These are phyloP conservation scores for Abelmoschus esculentus DNA, from an alignment of 345 rosid genomes.

Conservation along the genomic window DNA sequence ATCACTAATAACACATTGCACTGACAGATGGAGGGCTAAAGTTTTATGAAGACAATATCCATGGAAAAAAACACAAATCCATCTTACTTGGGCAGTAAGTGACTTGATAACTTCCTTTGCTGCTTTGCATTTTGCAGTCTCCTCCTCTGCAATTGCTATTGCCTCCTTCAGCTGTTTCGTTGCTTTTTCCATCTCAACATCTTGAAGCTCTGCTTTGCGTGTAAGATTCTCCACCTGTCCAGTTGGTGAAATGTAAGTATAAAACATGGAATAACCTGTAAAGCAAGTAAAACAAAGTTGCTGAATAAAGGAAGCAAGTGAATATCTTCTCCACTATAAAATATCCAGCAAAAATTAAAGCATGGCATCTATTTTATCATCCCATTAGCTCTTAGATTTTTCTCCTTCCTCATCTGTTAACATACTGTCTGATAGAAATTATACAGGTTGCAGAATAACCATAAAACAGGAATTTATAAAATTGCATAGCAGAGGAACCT, in stretches of 20 bases:
- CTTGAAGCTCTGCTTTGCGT: conserved; percentile 76
- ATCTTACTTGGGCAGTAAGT: conserved; percentile 87
- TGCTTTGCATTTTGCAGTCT: conserved; percentile 88
- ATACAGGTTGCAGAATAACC: background rate
- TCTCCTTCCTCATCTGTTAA: background rate
- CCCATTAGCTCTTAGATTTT: background rate
- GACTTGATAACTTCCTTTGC: conserved; percentile 99
- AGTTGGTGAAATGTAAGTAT: conserved; percentile 14
- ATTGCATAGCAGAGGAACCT: background rate
- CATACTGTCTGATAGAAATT: background rate
- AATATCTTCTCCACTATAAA: background rate
- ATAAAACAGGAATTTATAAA: background rate
- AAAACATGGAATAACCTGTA: conserved; percentile 8
- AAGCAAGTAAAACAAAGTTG: background rate
- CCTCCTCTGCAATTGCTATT: conserved; percentile 73
- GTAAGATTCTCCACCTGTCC: conserved; percentile 83
- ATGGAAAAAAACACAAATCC: background rate
- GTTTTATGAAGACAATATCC: background rate
- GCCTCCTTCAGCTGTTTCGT: conserved; percentile 87
- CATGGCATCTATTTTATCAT: too few species aligned
- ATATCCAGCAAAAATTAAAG: background rate
- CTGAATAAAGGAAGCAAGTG: background rate
- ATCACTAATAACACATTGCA: background rate
- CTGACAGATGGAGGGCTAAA: background rate
- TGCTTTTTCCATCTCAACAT: conserved; percentile 80